Percentiles rank a stretch among this genome's conserved stretches.
These are phyloP conservation scores for Pulicaria dysenterica DNA, from an alignment of 129 eudicot genomes.

Conservation along the genomic window DNA sequence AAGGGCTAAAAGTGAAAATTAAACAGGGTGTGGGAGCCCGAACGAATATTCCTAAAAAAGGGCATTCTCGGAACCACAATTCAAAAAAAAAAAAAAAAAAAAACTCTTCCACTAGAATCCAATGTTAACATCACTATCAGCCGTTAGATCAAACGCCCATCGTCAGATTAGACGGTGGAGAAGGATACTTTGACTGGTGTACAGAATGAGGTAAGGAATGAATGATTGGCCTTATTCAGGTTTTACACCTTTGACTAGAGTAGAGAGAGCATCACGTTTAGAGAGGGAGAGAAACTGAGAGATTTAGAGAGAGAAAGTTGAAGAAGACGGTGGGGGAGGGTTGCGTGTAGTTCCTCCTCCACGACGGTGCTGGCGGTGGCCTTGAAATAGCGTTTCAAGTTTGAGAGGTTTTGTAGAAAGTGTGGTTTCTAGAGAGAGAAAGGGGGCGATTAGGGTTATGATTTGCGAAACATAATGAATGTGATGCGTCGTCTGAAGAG, in stretches of 20 bases:
- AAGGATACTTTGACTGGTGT: slow-evolving; percentile 34
- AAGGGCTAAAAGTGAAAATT: slow-evolving; percentile 1
- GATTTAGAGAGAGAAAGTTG: slow-evolving; percentile 39
- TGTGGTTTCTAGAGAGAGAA: slow-evolving; percentile 22
- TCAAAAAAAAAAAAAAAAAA: no score
- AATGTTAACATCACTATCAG: slow-evolving; percentile 23
- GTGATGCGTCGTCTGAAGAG: slow-evolving; percentile 94
- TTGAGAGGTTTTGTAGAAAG: slow-evolving; percentile 18
- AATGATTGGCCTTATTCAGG: slow-evolving; percentile 34
- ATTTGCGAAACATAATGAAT: slow-evolving; percentile 57
- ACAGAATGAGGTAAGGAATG: slow-evolving; percentile 39
- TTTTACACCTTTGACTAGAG: slow-evolving; percentile 39
- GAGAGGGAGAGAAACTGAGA: slow-evolving; percentile 41
- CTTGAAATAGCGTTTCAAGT: slow-evolving; percentile 19
- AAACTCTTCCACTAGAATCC: slow-evolving; percentile 38
- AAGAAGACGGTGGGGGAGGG: slow-evolving; percentile 25
- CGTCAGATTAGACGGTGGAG: slow-evolving; percentile 26
- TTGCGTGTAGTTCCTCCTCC: slow-evolving; percentile 30
- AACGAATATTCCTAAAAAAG: slow-evolving; percentile 37
- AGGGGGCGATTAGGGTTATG: slow-evolving; percentile 38
- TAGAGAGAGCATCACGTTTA: slow-evolving; percentile 14
- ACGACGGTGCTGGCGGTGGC: slow-evolving; percentile 19
- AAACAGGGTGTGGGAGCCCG: slow-evolving; percentile 22
- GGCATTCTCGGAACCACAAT: slow-evolving; percentile 31
- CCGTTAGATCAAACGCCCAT: slow-evolving; percentile 28